Evolutionary conservation across 208 protist genomes (phyloP).

Genomic region (Phytomonas sp.): DNA sequence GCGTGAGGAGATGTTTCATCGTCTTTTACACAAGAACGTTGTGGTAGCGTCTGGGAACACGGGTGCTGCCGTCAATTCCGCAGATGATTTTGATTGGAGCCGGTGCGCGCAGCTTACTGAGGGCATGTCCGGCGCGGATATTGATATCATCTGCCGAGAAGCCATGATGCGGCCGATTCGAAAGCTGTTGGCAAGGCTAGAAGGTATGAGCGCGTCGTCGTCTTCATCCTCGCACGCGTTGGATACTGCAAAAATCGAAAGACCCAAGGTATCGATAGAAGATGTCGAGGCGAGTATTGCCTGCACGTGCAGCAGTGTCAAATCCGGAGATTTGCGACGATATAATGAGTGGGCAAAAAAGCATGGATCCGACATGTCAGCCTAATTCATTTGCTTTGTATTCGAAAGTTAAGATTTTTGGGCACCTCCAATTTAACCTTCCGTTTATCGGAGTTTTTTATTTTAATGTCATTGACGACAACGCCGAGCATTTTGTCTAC

Average conservation of each 20-base stretch:
- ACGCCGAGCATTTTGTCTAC: background rate
- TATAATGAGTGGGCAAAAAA: conserved; percentile 64
- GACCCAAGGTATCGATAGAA: conserved; percentile 47
- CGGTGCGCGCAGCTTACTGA: conserved; percentile 52
- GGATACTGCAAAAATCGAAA: conserved; percentile 20
- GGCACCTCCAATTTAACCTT: too few relatives aligned
- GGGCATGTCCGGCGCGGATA: conserved; percentile 88
- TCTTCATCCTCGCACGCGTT: conserved; percentile 14
- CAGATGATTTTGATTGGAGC: conserved; percentile 35
- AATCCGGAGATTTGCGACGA: conserved; percentile 41
- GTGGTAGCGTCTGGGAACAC: background rate
- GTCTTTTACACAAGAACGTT: conserved; percentile 31
- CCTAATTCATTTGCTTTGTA: conserved; percentile 11
- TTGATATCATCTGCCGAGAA: conserved; percentile 88
- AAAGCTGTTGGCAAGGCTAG: conserved; percentile 75
- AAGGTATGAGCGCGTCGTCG: conserved; percentile 20
- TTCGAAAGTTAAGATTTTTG: too few relatives aligned
- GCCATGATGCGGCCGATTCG: conserved; percentile 89
- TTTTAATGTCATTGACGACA: conserved; percentile 8
- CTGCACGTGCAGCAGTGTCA: conserved; percentile 73
- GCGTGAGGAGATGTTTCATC: conserved; percentile 59
- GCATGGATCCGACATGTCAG: conserved; percentile 76
- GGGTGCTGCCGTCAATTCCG: background rate
- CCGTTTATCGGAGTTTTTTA: too few relatives aligned
- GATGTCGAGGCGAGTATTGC: conserved; percentile 77